Conservation (phyloP, 2,329 filamentous ascomycete genomes). For the Aspergillus melleus region DNA sequence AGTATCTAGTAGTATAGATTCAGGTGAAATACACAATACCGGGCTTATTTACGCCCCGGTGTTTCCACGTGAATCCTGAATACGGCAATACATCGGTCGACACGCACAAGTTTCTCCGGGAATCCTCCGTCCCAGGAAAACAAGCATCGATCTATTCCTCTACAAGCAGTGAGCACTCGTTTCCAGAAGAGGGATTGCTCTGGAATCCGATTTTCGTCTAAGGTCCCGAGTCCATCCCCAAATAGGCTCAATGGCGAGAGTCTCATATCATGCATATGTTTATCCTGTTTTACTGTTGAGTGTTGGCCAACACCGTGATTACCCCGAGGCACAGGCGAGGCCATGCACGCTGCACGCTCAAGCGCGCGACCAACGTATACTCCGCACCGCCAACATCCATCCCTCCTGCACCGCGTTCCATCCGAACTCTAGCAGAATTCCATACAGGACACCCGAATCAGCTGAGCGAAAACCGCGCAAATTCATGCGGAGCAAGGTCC, state of each 20-base stretch:
- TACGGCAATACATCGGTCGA: no score
- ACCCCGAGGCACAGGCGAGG: neutral
- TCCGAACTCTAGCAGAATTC: neutral
- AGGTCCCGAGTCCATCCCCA: neutral
- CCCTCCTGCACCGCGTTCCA: neutral
- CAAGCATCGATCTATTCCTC: neutral
- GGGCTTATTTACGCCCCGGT: no score
- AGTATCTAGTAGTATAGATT: neutral
- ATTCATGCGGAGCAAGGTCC: constrained; percentile 9
- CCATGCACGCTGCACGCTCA: neutral
- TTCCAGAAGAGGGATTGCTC: neutral
- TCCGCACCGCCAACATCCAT: neutral
- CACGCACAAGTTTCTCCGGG: neutral
- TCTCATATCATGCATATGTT: no score
- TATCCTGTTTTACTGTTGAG: no score
- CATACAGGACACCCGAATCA: constrained; percentile 1
- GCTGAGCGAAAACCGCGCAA: neutral
- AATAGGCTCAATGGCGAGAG: no score
- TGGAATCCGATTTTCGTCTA: neutral
- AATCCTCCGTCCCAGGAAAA: neutral
- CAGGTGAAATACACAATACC: no score
- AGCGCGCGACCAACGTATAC: neutral
- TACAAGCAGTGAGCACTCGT: neutral
- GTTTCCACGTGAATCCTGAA: neutral
- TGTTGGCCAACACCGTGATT: neutral